Evolutionary conservation across 2,329 filamentous ascomycete species (phyloP).

Genomic region (Massarina eburnea): DNA sequence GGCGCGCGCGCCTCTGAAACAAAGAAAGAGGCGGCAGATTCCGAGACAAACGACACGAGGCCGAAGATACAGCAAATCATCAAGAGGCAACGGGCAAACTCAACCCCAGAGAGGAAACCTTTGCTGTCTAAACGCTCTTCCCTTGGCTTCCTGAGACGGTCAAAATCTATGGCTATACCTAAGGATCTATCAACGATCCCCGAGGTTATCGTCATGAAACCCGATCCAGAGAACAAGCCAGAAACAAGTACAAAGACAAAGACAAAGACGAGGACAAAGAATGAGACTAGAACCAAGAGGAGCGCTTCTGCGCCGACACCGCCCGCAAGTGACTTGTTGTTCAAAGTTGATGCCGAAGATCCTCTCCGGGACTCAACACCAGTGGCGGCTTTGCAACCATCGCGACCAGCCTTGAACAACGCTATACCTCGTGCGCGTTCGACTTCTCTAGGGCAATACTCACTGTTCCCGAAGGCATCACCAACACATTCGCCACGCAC

Average conservation of each 20-base stretch:
- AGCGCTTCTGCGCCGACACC: conserved; percentile 1
- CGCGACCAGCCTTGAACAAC: neutral
- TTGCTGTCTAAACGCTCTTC: neutral
- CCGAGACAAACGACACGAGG: neutral
- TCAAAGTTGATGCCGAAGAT: neutral
- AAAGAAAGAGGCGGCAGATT: too few relatives aligned
- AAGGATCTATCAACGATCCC: neutral
- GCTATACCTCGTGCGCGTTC: neutral
- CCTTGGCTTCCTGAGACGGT: neutral
- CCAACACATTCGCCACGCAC: neutral
- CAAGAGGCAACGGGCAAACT: neutral
- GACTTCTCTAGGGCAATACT: conserved; percentile 1
- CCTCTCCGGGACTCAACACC: neutral
- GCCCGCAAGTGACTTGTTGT: neutral
- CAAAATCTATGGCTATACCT: neutral
- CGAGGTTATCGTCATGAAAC: neutral
- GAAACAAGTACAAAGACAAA: neutral
- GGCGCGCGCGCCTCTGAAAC: neutral
- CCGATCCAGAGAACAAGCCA: too few relatives aligned
- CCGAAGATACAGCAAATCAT: conserved; percentile 1
- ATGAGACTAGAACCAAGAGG: conserved; percentile 2
- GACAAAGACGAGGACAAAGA: neutral
- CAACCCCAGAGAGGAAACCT: neutral
- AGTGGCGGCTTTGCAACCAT: neutral
- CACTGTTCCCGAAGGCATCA: neutral